Conservation (phyloP, 306 rosid species). For the Rubus parviflorus region DNA sequence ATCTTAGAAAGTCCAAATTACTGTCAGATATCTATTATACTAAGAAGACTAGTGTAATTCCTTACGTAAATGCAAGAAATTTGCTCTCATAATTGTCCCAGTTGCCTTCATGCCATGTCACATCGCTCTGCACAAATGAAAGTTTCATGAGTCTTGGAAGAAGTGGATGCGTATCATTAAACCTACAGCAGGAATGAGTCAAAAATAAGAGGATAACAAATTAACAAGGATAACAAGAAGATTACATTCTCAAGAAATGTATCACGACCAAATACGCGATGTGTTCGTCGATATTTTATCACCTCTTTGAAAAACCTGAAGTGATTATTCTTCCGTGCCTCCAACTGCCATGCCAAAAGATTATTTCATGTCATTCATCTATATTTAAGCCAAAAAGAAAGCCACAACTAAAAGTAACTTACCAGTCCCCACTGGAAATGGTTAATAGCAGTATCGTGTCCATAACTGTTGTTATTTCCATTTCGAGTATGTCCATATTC, state of each 20-base stretch:
- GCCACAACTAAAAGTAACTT: conserved; percentile 4
- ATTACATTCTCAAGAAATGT: conserved; percentile 66
- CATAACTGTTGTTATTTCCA: conserved; percentile 96
- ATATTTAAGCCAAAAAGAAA: conserved; percentile 28
- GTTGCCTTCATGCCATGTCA: conserved; percentile 95
- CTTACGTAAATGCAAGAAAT: conserved; percentile 97
- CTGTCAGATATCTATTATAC: not conserved
- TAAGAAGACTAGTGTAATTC: conserved; percentile 6
- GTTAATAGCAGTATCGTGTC: conserved; percentile 79
- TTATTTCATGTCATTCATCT: conserved; percentile 17
- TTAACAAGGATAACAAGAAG: conserved; percentile 4
- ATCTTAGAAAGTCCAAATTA: not conserved
- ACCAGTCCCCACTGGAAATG: conserved; percentile 86
- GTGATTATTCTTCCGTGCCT: conserved; percentile 57
- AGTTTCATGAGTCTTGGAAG: conserved; percentile 25
- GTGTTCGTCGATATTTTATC: conserved; percentile 65
- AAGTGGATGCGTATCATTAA: conserved; percentile 9
- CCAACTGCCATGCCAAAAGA: conserved; percentile 52
- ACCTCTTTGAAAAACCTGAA: conserved; percentile 79
- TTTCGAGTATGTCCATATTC: conserved; percentile 88
- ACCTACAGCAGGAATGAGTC: conserved; percentile 14
- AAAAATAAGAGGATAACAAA: conserved; percentile 14
- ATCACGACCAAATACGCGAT: conserved; percentile 55
- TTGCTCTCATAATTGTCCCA: conserved; percentile 79
- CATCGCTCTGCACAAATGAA: conserved; percentile 56